Percentiles rank a stretch among this genome's conserved stretches.
These are phyloP conservation scores for Phaeosphaeriaceae sp. DNA, from an alignment of 2,329 filamentous ascomycete genomes.

Conservation along the genomic window DNA sequence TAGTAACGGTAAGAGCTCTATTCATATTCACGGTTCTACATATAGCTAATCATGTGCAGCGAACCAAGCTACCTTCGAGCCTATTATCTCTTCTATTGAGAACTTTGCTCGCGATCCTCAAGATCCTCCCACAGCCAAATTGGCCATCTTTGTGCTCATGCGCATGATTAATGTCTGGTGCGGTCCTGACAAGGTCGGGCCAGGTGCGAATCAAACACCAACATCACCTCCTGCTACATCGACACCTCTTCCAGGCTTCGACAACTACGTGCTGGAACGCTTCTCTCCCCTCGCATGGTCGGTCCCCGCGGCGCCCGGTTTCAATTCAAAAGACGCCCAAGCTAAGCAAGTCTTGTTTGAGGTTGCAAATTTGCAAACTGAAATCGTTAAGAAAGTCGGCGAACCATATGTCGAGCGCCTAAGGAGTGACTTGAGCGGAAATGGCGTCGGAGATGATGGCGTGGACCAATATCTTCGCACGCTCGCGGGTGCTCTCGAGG, in stretches of 20 bases:
- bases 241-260: constrained; percentile 80
- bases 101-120: constrained; percentile 80
- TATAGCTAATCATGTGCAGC: constrained; percentile 48
- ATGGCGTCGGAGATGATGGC: constrained; percentile 71
- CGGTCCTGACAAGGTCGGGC: constrained; percentile 71
- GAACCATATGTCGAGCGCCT: constrained; percentile 78
- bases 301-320: constrained; percentile 78
- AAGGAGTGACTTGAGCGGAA: constrained; percentile 69
- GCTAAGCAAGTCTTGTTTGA: constrained; percentile 87
- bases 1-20: constrained; percentile 66
- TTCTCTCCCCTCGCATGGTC: constrained; percentile 94
- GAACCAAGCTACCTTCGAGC: constrained; percentile 91
- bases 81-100: constrained; percentile 84
- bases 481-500: constrained; percentile 44
- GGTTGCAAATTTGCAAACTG: constrained; percentile 85
- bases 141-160: constrained; percentile 83
- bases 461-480: constrained; percentile 70
- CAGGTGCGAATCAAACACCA: constrained; percentile 37
- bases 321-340: constrained; percentile 87
- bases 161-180: constrained; percentile 91
- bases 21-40: neutral
- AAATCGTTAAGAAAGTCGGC: constrained; percentile 89
- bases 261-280: constrained; percentile 85
- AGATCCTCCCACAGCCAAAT: constrained; percentile 70
- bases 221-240: constrained; percentile 60